Base-by-base conservation (phyloP, 2,329 filamentous ascomycete genomes). In the Decorospora gaudefroyi region DNA sequence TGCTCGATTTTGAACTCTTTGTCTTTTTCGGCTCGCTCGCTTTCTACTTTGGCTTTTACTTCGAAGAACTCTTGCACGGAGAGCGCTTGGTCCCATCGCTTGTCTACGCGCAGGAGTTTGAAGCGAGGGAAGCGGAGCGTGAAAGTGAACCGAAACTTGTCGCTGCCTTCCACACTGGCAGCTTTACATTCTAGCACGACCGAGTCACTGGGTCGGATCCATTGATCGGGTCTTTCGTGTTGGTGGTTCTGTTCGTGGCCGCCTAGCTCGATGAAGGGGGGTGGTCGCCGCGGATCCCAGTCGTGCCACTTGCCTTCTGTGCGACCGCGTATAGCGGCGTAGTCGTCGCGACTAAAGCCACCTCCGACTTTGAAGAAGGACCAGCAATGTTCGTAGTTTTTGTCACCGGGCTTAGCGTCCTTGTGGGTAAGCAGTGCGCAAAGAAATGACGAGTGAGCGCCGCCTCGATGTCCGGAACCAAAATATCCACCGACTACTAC, bases 331-430 rank as follows among this genome's bases (percentile, higher is more conserved):
- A 99, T 85, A 44, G 86, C 83, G 0, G 86, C 84, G 66, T 96
- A 97, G 62, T 99, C 93, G 38, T 87, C 83, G 0, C 83, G 86
- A 10, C 82, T 84, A 67, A 97, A 91, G 0, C 93, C 93, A 39
- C 93, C 93, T n/a, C 93, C 93, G 11, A 99, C 93, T 69, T 93
- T 96, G 78, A 91, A 95, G 73, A 99, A 96, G n/a, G 90, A 96
- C 60, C 85, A 88, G 63, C 85, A 95, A 68, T 89, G 90, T 71
- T 88, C 86, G 0, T 83, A 79, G 49, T 84, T 79, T 4, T 69
- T 60, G 8, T 73, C 75, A 16, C 71, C 70, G 23, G 77, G 74
- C 22, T 86, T 78, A 21, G 87, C 80, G 49, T 85, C 81, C 53
- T 87, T 81, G 37, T 90, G 84, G 1, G 86, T 84, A 18, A 89